Evolutionary conservation across 1,284 basidiomycete species (phyloP), one percentile per base, ranked within the genome.

Genomic region (Rhodofomes roseus): DNA sequence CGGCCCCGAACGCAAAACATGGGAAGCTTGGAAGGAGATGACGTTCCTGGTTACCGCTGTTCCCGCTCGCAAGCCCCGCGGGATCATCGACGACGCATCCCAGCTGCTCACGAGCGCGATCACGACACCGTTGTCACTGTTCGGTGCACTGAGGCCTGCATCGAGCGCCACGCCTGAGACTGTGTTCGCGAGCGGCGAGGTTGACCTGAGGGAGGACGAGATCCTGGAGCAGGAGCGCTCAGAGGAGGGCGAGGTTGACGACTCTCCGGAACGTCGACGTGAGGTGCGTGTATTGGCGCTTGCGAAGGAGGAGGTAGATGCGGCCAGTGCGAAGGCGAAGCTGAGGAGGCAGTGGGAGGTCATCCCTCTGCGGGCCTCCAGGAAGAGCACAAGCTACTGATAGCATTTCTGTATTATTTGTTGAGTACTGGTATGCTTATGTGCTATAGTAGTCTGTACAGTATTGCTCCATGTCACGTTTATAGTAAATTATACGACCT

Each of bases 241-340:
- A 4, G 88, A 89, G 69, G 90, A 90, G 61, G 86, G 81, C 2
- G 89, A 91, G 70, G 81, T 84, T 2, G 90, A 93, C 66, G 87
- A 93, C 69, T 86, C 87, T 14, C 76, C 76, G 4, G 86, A 90
- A 51, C 67, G 60, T 36, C 61, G 72, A 16, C 73, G 84, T 36
- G 65, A 69, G 20, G 74, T 83, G 29, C 72, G 78, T 34, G 74
- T 82, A 22, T 63, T 85, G 2, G 70, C 71, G 4, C 62, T 76
- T 18, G 65, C 69, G 6, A 67, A 70, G 31, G 74, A 73, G 22
- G 73, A 73, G 20, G 65, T 69, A 18, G 55, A 51, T 12, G 58
- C 51, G 1, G 62, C 71, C 41, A 70, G 70, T n/a, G 67, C 70
- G 40, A 65, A 68, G 54, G 73, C 76, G 12, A 70, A 68, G 62